Evolutionary conservation across 768 basidiomycete genomes (phyloP), one percentile per base, ranked within the genome.

Genomic region (Trametes cubensis): DNA sequence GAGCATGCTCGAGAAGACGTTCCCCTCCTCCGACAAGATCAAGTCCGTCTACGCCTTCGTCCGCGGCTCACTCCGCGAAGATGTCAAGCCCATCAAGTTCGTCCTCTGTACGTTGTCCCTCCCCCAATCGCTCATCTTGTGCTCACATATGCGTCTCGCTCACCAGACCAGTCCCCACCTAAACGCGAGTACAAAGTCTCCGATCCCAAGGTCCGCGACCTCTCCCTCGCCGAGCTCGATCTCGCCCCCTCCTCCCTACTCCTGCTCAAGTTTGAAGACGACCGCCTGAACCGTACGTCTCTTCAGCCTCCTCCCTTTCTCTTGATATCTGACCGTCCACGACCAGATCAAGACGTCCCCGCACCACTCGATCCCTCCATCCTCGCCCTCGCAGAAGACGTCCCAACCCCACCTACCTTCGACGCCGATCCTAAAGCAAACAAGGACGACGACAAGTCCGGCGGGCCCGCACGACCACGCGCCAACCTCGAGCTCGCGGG

Each of bases 21-120:
- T 95, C 69, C 80, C 85, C 3, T 94, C 94, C 6, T 83, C 82
- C 4, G 84, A 86, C 74, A 94, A 90, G 72, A 92, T 96, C 53
- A 83, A 83, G 52, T 80, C 88, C 2, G 84, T 96, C 10, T 95
- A 96, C 71, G 90, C 89, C 11, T 95, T 95, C 65, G 92, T 94
- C 55, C 83, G 88, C 38, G 76, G 79, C 34, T 83, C 84, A 21
- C 77, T 96, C 38, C 77, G 84, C 45, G 89, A 91, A 58, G 90
- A 93, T 63, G 84, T 87, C 47, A 86, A 90, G 71, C 81, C 86
- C 3, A 84, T 85, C 74, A 92, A 93, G 68, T 96, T 94, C 69
- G 80, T 94, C 41, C 79, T 96, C 41, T 95, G 94, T 95, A 67
- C 55, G 86, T 47, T 46, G 54, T 25, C 34, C 10, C 48, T 45